Conservation (phyloP, 2,329 filamentous ascomycete genomes). For the Monosporascus ibericus region DNA sequence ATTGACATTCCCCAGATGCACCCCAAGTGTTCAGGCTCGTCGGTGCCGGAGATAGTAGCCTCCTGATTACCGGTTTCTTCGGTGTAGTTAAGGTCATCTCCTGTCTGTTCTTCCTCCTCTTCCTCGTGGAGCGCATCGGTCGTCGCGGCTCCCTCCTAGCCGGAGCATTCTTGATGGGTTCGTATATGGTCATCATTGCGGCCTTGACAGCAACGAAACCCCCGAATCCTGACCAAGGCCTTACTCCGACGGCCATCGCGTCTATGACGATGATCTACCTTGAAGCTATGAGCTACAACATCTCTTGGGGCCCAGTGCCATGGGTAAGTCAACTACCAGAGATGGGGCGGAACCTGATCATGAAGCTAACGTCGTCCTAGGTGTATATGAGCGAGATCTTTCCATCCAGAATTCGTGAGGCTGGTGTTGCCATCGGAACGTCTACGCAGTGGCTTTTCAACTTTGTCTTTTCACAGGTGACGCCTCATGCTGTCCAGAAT, state of each 20-base stretch:
- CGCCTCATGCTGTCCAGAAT: slow-evolving; percentile 42
- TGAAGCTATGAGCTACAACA: slow-evolving; percentile 46
- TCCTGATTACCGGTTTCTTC: slow-evolving; percentile 47
- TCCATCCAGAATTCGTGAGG: slow-evolving; percentile 40
- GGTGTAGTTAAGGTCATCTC: slow-evolving; percentile 46
- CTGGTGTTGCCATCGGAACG: slow-evolving; percentile 38
- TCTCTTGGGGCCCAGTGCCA: slow-evolving; percentile 43
- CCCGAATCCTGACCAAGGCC: slow-evolving; percentile 14
- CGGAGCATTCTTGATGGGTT: slow-evolving; percentile 38
- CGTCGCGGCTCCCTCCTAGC: slow-evolving; percentile 34
- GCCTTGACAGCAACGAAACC: slow-evolving; percentile 36
- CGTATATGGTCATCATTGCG: slow-evolving; percentile 38
- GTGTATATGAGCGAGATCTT: slow-evolving; percentile 30
- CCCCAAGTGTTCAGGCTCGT: slow-evolving; percentile 49
- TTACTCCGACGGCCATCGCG: slow-evolving; percentile 37
- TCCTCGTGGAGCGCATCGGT: slow-evolving; percentile 42
- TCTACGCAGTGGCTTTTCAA: slow-evolving; percentile 44
- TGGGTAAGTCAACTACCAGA: slow-evolving; percentile 36
- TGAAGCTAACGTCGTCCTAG: not conserved
- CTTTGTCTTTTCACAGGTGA: slow-evolving; percentile 41
- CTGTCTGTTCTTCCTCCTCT: slow-evolving; percentile 45
- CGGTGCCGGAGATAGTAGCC: slow-evolving; percentile 34
- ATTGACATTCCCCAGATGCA: slow-evolving; percentile 23
- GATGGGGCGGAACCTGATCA: too few species aligned
- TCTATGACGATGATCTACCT: slow-evolving; percentile 50